Conservation (phyloP, 2,329 filamentous ascomycete genomes). For the Neoscytalidium dimidiatum region DNA sequence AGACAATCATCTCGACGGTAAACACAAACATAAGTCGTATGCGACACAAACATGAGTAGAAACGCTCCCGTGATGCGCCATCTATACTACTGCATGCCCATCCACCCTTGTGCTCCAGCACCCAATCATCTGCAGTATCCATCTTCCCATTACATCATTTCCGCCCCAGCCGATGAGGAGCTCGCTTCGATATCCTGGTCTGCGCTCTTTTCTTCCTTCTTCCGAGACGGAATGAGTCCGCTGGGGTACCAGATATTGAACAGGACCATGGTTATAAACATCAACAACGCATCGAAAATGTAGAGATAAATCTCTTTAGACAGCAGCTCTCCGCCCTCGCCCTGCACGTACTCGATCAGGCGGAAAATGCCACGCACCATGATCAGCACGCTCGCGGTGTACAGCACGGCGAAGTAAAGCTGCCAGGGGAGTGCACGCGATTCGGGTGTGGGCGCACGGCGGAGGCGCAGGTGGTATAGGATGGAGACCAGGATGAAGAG, state of each 20-base stretch:
- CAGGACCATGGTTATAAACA: conserved; percentile 45
- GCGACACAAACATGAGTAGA: too few relatives aligned
- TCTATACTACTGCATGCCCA: too few relatives aligned
- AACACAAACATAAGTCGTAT: too few relatives aligned
- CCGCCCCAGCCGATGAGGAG: too few relatives aligned
- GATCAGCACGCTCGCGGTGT: conserved; percentile 48
- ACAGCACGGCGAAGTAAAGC: conserved; percentile 46
- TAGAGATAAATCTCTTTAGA: conserved; percentile 49
- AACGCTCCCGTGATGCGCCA: too few relatives aligned
- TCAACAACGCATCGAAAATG: conserved; percentile 50
- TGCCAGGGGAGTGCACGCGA: conserved; percentile 21
- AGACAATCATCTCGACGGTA: too few relatives aligned
- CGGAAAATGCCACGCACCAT: conserved; percentile 52
- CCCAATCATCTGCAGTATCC: too few relatives aligned
- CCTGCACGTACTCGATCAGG: conserved; percentile 50
- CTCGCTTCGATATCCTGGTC: too few relatives aligned
- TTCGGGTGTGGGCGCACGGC: conserved; percentile 22
- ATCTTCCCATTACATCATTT: too few relatives aligned
- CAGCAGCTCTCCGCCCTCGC: conserved; percentile 47
- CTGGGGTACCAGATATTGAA: conserved; percentile 42
- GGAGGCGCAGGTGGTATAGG: conserved; percentile 30
- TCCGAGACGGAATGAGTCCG: conserved; percentile 20
- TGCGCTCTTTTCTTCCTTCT: too few relatives aligned
- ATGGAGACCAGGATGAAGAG: conserved; percentile 47
- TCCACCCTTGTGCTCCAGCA: too few relatives aligned